Percentiles rank a stretch among this genome's conserved stretches.
phyloP scores from a whole-genome alignment of 345 rosid genomes.

The Sisymbrium irio region DNA sequence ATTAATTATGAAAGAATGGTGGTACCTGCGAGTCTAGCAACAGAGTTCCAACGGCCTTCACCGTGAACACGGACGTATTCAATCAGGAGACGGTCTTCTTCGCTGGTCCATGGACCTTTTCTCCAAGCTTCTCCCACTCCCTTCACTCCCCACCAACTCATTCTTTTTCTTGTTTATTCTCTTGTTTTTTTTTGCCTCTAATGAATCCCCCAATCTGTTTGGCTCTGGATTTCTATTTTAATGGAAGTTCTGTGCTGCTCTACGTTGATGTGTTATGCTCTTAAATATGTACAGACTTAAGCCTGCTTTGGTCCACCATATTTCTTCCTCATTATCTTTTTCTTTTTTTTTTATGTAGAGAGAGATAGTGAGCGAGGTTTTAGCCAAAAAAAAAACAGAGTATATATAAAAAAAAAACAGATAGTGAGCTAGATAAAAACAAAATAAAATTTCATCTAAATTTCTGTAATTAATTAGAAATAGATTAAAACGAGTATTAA shows the following conservation, averaged over 20 bases:
- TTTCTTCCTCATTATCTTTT: slow-evolving; percentile 31
- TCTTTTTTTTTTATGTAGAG: not conserved
- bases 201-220: not conserved
- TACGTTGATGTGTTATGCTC: slow-evolving; percentile 37
- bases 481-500: too few relatives aligned
- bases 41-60: slow-evolving; percentile 90
- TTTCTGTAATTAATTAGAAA: not conserved
- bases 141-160: slow-evolving; percentile 50
- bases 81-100: slow-evolving; percentile 66
- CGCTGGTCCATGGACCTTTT: slow-evolving; percentile 88
- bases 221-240: not conserved
- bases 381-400: too few relatives aligned
- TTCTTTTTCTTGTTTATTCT: slow-evolving; percentile 9
- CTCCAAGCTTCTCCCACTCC: slow-evolving; percentile 65
- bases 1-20: too few relatives aligned
- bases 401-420: too few relatives aligned
- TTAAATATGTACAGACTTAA: slow-evolving; percentile 28
- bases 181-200: not conserved
- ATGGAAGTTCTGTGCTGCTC: slow-evolving; percentile 16
- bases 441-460: not conserved
- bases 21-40: slow-evolving; percentile 72
- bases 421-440: not conserved
- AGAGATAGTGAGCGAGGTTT: not conserved
- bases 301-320: slow-evolving; percentile 11
- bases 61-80: slow-evolving; percentile 70